Base-by-base conservation (phyloP, 805 yeast genomes). In the Kazachstania kunashirensis region DNA sequence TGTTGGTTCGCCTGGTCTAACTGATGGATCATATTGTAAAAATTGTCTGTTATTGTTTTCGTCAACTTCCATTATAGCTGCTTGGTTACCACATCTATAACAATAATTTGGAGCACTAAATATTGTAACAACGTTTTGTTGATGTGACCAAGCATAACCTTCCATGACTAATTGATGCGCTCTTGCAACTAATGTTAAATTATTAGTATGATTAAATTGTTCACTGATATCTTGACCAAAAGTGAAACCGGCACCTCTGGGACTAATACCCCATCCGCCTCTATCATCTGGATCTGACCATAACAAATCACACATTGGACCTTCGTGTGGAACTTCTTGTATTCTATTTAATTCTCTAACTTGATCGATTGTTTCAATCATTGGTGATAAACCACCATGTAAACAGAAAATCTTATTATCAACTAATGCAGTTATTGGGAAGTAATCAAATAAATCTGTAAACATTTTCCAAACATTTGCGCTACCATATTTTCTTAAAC, bases 131-230 rank as follows among this genome's bases (percentile, higher is more conserved):
- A 88, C 96, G 43, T 77, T 73, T 65, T 88, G 94, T 61, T 83
- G 94, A 65, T 88, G 96, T 27, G 89, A 75, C 96, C 96, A 88
- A 31, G 84, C 75, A 58, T 77, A 88, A 41, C 96, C 96, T 58
- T 86, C 96, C 96, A 88, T 88, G n/a, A 86, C 95, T 59, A 86
- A 71, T 64, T 86, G 96, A 67, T 86, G 96, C 8, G 96, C 96
- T 65, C 96, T 76, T 19, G 96, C 95, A 45, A 88, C 81, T 44
- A 88, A 66, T 36, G 82, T 71, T 46, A 88, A 67, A 46, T 81
- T 86, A 59, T 88, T 88, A 14, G 86, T 79, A 63, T 86, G 95
- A 58, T 88, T 88, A 64, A 88, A 88, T 56, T 85, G 94, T 58
- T 84, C 94, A 48, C 88, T 75, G 52, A 86, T 84, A 67, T 88